Base-by-base conservation (phyloP, 2,329 filamentous ascomycete genomes). In the Talaromyces sp. region DNA sequence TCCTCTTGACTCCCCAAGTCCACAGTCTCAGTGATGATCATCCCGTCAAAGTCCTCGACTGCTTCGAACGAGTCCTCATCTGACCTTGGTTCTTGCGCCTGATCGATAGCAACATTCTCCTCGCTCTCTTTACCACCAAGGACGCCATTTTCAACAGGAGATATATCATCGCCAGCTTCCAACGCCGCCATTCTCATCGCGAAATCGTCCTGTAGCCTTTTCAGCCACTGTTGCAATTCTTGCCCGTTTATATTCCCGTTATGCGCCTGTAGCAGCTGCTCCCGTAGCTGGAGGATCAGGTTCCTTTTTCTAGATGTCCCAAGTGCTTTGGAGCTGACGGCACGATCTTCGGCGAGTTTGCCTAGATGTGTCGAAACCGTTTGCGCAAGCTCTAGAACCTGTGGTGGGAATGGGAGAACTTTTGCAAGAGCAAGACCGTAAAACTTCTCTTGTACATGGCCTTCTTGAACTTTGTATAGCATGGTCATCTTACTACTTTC, bases 361-460 rank as follows among this genome's bases (percentile, higher is more conserved):
- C 85, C 80, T 6, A 97, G 74, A 21, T 81, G 80, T 2, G 78
- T 77, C 0, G 89, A 85, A 4, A 94, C 84, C 0, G 75, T 67
- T 61, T 88, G 84, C 0, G 92, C 93, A 33, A 82, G 79, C 6
- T 86, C 75, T 2, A 96, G 76, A 2, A 96, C 83, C 1, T 75
- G 73, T 0, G 80, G 70, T 0, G 93, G 91, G 6, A 96, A 80
- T 0, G 88, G 86, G 22, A 94, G 80, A 0, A 91, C 82, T 33
- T 84, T 84, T 0, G 93, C 91, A 3, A 97, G 80, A 0, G 86
- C 81, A n/a, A 97, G 81, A 0, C 94, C 94, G 66, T 99, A 99
- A 64, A 91, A 85, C 46, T 84, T 78, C 56, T 90, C 85, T 57
- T 84, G 75, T 1, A 89, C 83, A 0, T 82, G 83, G 0, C 94